These are phyloP conservation scores for Parsonsia alboflavescens DNA, from an alignment of 257 asterid genomes.

Conservation along the genomic window DNA sequence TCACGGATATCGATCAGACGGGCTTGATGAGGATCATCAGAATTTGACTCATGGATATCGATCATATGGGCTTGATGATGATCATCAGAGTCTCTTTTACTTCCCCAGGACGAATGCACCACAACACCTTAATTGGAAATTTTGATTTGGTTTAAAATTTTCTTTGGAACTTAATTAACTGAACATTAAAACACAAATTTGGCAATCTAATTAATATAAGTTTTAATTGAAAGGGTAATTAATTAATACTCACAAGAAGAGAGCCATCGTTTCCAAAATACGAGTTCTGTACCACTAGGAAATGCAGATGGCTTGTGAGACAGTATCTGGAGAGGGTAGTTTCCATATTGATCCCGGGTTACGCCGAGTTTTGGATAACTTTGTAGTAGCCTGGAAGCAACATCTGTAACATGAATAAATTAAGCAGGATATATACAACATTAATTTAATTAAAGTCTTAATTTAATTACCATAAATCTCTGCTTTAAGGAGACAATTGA, in stretches of 20 bases:
- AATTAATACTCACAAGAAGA: constrained; percentile 27
- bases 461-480: constrained; percentile 30
- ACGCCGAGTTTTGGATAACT: constrained; percentile 31
- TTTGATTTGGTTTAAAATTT: too few relatives aligned
- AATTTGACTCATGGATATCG: constrained; percentile 16
- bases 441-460: too few relatives aligned
- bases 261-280: constrained; percentile 32
- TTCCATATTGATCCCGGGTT: constrained; percentile 23
- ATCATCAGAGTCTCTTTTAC: background rate
- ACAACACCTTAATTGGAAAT: constrained; percentile 15
- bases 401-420: constrained; percentile 17
- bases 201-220: background rate
- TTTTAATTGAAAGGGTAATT: too few relatives aligned
- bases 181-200: background rate
- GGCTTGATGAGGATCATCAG: too few relatives aligned
- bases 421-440: background rate
- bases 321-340: constrained; percentile 29
- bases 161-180: background rate
- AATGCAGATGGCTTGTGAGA: constrained; percentile 47
- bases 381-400: constrained; percentile 29
- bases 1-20: too few relatives aligned
- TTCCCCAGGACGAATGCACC: constrained; percentile 29
- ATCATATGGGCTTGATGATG: constrained; percentile 3
- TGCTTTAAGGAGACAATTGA: constrained; percentile 37
- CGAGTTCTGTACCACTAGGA: constrained; percentile 28